Evolutionary conservation across 2,329 filamentous ascomycete genomes (phyloP).

Genomic region (Colletotrichum kahawae): DNA sequence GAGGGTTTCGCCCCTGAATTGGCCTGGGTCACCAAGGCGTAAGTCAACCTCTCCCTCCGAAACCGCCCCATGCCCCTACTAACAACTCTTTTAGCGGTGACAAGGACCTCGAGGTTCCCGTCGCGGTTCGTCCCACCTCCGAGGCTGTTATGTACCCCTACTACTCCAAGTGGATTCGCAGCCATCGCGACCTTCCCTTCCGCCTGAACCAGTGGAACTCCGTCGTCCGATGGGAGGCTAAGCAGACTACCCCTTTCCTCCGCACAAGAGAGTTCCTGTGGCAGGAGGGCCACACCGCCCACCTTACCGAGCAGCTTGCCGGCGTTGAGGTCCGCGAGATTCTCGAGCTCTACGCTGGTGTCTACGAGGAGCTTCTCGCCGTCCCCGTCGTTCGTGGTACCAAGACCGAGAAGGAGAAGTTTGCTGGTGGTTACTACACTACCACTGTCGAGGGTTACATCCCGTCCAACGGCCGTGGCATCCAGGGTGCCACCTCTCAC

Average conservation of each 20-base stretch:
- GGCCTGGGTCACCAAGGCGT: conserved; percentile 87
- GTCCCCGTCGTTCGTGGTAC: conserved; percentile 91
- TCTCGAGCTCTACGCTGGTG: conserved; percentile 86
- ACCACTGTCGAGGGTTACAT: conserved; percentile 98
- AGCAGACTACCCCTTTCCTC: conserved; percentile 87
- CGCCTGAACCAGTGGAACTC: conserved; percentile 99
- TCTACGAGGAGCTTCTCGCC: conserved; percentile 93
- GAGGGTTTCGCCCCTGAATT: conserved; percentile 97
- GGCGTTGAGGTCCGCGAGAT: conserved; percentile 90
- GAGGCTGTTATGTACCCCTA: conserved; percentile 93
- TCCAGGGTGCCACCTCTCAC: conserved; percentile 95
- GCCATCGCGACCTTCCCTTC: conserved; percentile 91
- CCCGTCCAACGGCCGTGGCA: conserved; percentile 91
- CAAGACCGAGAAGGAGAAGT: conserved; percentile 99
- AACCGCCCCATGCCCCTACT: not conserved
- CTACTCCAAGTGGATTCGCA: conserved; percentile 96
- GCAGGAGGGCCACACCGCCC: conserved; percentile 95
- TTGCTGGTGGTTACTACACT: conserved; percentile 94
- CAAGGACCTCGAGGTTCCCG: conserved; percentile 84
- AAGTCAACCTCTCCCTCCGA: conserved; percentile 35
- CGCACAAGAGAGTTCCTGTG: conserved; percentile 94
- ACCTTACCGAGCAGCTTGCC: conserved; percentile 82
- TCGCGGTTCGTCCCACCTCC: conserved; percentile 71
- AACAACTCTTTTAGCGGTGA: conserved; percentile 68
- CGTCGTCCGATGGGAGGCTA: conserved; percentile 92